Base-by-base conservation (phyloP, 306 rosid genomes). In the Ammopiptanthus mongolicus region DNA sequence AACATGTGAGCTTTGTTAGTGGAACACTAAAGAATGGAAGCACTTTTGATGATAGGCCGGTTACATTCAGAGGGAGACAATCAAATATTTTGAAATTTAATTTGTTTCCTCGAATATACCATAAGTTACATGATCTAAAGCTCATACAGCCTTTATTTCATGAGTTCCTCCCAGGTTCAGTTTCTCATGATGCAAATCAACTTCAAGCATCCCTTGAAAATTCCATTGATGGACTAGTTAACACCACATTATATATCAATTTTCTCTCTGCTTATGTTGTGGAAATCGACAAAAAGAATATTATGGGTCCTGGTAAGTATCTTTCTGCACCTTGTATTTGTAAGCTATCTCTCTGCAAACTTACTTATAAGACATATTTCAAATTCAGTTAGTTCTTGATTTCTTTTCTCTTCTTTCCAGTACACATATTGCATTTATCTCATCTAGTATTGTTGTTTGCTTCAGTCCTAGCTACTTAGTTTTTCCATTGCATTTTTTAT, bases 71-170 rank as follows among this genome's bases (percentile, higher is more conserved):
- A 82, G 99, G 99, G 80, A 80, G 64, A 62, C 59, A 55, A 78
- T 50, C 96, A 69, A 92, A 90, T 82, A 69, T 96, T 53, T 73
- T 92, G 85, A 93, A 90, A 46, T 90, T 96, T 83, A 92, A 83
- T 74, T 78, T 96, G 57, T 96, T 96, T 79, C 99, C 99, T 3
- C 86, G 76, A 74, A 83, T 96, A 75, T 92, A 90, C 84, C 88
- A 3, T 47, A 86, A 83, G 65, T 75, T 90, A 61, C 93, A 86
- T 41, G 88, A 84, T 79, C 83, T 93, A 48, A 90, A 86, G 88
- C 91, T 92, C 74, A 83, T 96, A 78, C 98, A 96, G 76, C 99
- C 99, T 83, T 71, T 96, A 64, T 96, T 86, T 80, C 98, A 89
- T 52, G 98, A 92, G 87, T 96, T 96, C 84, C 85, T 92, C 41